Evolutionary conservation across 164 flowering plant genomes (phyloP).

Genomic region (Macadamia integrifolia): DNA sequence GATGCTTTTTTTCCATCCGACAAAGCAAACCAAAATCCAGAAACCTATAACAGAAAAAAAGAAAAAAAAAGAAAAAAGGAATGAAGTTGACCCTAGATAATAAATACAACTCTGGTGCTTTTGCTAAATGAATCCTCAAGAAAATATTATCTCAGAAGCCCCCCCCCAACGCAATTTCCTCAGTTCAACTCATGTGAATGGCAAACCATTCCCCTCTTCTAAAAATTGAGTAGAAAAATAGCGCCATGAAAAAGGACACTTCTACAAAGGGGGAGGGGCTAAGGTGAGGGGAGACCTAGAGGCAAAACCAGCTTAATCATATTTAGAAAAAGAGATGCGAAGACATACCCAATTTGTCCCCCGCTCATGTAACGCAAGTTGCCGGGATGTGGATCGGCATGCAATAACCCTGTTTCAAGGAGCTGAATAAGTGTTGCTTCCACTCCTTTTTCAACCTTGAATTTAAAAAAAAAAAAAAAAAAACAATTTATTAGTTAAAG

Average conservation of each 20-base stretch:
- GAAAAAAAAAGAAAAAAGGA: conserved; percentile 15
- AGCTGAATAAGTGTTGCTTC: conserved; percentile 88
- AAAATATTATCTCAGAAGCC: too few species aligned
- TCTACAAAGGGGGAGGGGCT: too few species aligned
- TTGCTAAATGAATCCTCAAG: conserved; percentile 1
- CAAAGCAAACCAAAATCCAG: conserved; percentile 96
- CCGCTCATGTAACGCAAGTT: conserved; percentile 73
- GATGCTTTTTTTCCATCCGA: conserved; percentile 89
- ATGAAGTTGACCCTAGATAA: background rate
- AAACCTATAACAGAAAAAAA: conserved; percentile 48
- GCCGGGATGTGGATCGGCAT: conserved; percentile 99
- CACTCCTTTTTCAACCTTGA: conserved; percentile 91
- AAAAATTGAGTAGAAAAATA: background rate
- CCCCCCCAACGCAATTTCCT: background rate
- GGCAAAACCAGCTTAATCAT: background rate
- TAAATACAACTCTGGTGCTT: background rate
- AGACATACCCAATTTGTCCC: conserved; percentile 73
- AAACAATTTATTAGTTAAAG: conserved; percentile 5
- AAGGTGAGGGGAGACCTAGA: too few species aligned
- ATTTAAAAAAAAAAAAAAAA: background rate
- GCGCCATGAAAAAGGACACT: background rate
- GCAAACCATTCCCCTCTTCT: too few species aligned
- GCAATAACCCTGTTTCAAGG: conserved; percentile 92
- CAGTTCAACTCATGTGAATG: too few species aligned
- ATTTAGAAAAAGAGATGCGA: background rate